A percentile compares a stretch with the other conserved stretches of the same genome.
These are phyloP conservation scores for Mycena floridula DNA, from an alignment of 768 basidiomycete species.

Conservation along the genomic window DNA sequence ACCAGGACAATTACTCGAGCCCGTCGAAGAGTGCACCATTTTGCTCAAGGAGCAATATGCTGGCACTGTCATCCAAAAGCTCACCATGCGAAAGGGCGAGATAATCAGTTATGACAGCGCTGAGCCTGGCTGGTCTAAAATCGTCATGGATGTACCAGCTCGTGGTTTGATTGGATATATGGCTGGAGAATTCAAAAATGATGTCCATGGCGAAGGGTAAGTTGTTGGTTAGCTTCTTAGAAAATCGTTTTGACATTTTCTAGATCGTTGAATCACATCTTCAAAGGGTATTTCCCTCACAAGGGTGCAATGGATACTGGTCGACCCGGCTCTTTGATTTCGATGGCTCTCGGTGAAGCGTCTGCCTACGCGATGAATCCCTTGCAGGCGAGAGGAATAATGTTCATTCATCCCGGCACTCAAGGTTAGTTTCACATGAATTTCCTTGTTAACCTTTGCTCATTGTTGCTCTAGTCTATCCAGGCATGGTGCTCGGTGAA, in stretches of 20 bases:
- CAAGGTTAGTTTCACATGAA: conserved; percentile 23
- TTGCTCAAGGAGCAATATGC: conserved; percentile 42
- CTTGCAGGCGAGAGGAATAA: conserved; percentile 39
- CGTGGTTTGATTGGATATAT: conserved; percentile 46
- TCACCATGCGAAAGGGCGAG: conserved; percentile 44
- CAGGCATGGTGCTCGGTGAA: conserved; percentile 48
- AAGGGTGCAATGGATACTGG: conserved; percentile 40
- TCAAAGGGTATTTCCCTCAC: conserved; percentile 41
- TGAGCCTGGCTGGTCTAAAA: conserved; percentile 32
- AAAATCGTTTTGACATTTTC: background rate
- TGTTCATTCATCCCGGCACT: conserved; percentile 38
- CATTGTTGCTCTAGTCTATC: conserved; percentile 28
- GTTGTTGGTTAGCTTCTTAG: conserved; percentile 1
- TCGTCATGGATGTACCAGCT: conserved; percentile 43
- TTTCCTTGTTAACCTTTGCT: background rate
- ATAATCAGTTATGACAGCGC: conserved; percentile 41
- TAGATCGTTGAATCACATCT: conserved; percentile 47
- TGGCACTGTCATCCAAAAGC: conserved; percentile 40
- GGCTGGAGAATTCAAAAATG: conserved; percentile 46
- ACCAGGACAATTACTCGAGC: conserved; percentile 33
- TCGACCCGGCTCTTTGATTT: conserved; percentile 40
- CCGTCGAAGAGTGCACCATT: conserved; percentile 40
- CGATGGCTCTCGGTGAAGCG: conserved; percentile 39
- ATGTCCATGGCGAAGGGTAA: conserved; percentile 44
- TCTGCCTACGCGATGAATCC: conserved; percentile 44